A percentile compares a stretch with the other conserved stretches of the same genome.
Conservation (phyloP, 495 filamentous ascomycete species). For the Haplographium delicatum region DNA sequence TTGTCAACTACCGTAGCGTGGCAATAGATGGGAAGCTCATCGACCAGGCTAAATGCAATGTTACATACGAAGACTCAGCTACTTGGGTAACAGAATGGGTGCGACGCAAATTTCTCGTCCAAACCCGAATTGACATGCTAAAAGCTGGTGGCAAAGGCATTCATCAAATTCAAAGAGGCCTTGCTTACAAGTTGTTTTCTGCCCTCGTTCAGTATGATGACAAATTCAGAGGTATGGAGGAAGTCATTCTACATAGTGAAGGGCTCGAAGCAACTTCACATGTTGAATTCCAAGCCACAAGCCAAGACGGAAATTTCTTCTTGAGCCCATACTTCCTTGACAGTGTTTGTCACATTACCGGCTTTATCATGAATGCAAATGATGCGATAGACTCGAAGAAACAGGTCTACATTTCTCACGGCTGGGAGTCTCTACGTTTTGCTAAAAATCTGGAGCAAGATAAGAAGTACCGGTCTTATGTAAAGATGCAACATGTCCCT, state of each 20-base stretch:
- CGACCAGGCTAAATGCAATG: slow-evolving; percentile 49
- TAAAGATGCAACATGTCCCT: slow-evolving; percentile 56
- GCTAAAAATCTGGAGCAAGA: slow-evolving; percentile 53
- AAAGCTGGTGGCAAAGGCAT: slow-evolving; percentile 53
- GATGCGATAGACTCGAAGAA: slow-evolving; percentile 65
- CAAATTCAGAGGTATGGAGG: slow-evolving; percentile 66
- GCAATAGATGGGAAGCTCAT: slow-evolving; percentile 28
- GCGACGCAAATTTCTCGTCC: slow-evolving; percentile 48
- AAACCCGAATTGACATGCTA: slow-evolving; percentile 42
- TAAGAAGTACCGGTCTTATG: slow-evolving; percentile 65
- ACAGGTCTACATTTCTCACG: slow-evolving; percentile 70
- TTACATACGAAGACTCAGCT: slow-evolving; percentile 38
- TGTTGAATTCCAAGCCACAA: slow-evolving; percentile 56
- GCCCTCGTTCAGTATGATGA: slow-evolving; percentile 62
- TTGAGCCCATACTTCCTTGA: slow-evolving; percentile 71
- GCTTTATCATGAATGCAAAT: slow-evolving; percentile 76
- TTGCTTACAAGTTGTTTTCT: slow-evolving; percentile 69
- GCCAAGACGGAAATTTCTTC: slow-evolving; percentile 55
- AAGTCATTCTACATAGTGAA: slow-evolving; percentile 67
- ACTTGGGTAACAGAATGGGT: slow-evolving; percentile 50
- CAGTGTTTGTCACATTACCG: slow-evolving; percentile 59
- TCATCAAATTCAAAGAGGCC: slow-evolving; percentile 36
- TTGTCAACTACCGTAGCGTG: slow-evolving; percentile 11
- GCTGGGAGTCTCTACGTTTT: slow-evolving; percentile 69
- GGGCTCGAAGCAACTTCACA: slow-evolving; percentile 65